A percentile compares a stretch with the other conserved stretches of the same genome.
Conservation (phyloP, 768 basidiomycete species). For the Lentinula raphanica region DNA sequence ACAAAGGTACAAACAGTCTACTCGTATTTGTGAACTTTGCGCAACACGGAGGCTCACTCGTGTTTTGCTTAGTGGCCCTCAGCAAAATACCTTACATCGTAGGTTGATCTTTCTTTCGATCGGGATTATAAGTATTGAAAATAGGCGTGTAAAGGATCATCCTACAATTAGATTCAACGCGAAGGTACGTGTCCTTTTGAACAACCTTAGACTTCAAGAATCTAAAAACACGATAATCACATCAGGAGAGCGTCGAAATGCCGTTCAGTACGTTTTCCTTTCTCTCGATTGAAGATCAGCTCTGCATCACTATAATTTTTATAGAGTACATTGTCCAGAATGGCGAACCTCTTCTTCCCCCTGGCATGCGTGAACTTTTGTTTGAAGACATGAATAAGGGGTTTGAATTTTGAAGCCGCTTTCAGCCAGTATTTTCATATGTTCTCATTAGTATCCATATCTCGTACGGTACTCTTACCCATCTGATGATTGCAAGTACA, state of each 20-base stretch:
- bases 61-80: slow-evolving; percentile 45
- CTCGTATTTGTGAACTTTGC: too few species aligned
- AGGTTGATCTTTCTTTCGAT: slow-evolving; percentile 25
- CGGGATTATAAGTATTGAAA: too few species aligned
- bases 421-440: too few species aligned
- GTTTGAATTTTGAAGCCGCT: slow-evolving; percentile 79
- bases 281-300: not conserved
- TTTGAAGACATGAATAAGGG: slow-evolving; percentile 81
- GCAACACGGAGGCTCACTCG: not conserved
- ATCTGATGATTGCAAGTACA: too few species aligned
- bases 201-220: too few species aligned
- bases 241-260: slow-evolving; percentile 89
- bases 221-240: too few species aligned
- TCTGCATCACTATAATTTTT: not conserved
- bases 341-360: slow-evolving; percentile 71
- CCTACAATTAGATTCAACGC: slow-evolving; percentile 87
- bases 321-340: slow-evolving; percentile 47
- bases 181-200: slow-evolving; percentile 23
- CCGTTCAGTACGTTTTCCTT: slow-evolving; percentile 71
- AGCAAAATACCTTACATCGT: slow-evolving; percentile 72
- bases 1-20: slow-evolving; percentile 62
- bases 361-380: slow-evolving; percentile 85
- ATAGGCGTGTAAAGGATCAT: slow-evolving; percentile 66
- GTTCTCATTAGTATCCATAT: too few species aligned
- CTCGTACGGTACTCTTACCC: too few species aligned